These are phyloP conservation scores for Ligustrum vulgare DNA, from an alignment of 257 asterid species.

Conservation along the genomic window DNA sequence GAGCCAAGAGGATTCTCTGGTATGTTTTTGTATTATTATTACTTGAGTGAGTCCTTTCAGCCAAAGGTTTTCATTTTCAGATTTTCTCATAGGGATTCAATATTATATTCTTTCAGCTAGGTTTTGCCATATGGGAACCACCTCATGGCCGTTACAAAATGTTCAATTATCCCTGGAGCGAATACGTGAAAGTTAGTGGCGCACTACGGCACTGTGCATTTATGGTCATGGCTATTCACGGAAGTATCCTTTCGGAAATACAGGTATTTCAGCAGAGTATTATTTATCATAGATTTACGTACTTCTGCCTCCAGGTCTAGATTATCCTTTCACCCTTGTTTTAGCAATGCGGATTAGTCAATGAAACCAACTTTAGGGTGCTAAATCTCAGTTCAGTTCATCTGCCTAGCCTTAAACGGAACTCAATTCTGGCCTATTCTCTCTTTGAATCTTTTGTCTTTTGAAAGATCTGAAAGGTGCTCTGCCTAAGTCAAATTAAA, in stretches of 20 bases:
- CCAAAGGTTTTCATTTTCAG: not conserved
- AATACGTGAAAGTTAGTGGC: constrained; percentile 88
- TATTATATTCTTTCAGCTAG: constrained; percentile 40
- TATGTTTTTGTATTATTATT: constrained; percentile 21
- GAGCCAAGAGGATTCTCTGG: constrained; percentile 93
- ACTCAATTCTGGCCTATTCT: not conserved
- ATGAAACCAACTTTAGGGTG: not conserved
- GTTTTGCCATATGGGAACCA: constrained; percentile 95
- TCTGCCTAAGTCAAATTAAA: not conserved
- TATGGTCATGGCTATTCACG: constrained; percentile 98
- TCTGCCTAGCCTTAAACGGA: not conserved
- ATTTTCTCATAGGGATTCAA: not conserved
- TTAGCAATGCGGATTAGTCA: not conserved
- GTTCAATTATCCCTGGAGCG: constrained; percentile 87
- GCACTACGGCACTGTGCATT: constrained; percentile 93
- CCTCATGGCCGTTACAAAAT: constrained; percentile 97
- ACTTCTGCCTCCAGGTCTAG: not conserved
- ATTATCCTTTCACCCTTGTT: not conserved
- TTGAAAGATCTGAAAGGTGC: not conserved
- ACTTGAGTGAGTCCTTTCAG: not conserved
- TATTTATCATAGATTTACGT: not conserved
- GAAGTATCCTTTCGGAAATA: constrained; percentile 89
- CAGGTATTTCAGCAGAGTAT: constrained; percentile 55
- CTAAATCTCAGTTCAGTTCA: not conserved
- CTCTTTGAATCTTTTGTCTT: not conserved